Conservation (phyloP, 306 rosid species). For the Lupinus albus region DNA sequence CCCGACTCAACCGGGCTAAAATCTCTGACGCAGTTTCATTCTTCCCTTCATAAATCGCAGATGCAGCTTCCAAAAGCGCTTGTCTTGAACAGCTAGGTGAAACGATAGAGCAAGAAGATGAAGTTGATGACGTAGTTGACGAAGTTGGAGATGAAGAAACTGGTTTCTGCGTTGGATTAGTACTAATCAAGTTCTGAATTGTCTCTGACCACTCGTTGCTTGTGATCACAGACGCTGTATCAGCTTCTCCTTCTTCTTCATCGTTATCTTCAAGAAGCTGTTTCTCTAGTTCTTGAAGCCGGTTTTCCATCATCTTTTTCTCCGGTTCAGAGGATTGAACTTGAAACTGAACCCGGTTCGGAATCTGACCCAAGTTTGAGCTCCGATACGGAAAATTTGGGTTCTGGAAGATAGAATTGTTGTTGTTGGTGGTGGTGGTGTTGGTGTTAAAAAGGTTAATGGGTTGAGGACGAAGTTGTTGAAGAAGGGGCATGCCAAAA, state of each 20-base stretch:
- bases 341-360: slow-evolving; percentile 35
- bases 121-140: slow-evolving; percentile 56
- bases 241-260: slow-evolving; percentile 63
- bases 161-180: slow-evolving; percentile 50
- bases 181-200: slow-evolving; percentile 66
- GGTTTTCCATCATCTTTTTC: slow-evolving; percentile 58
- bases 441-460: slow-evolving; percentile 19
- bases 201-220: slow-evolving; percentile 79
- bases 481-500: slow-evolving; percentile 50
- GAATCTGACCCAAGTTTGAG: slow-evolving; percentile 37
- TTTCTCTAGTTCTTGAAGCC: slow-evolving; percentile 77
- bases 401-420: not conserved
- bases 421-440: too few species aligned
- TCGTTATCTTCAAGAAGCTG: slow-evolving; percentile 82
- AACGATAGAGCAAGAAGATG: slow-evolving; percentile 64
- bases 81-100: slow-evolving; percentile 71
- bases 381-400: not conserved
- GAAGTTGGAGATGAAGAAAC: slow-evolving; percentile 75
- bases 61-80: slow-evolving; percentile 70
- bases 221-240: slow-evolving; percentile 66
- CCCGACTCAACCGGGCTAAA: slow-evolving; percentile 51
- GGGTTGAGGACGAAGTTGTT: slow-evolving; percentile 61
- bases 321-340: slow-evolving; percentile 46
- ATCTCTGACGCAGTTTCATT: slow-evolving; percentile 61
- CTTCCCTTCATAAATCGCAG: slow-evolving; percentile 79